A percentile compares a stretch with the other conserved stretches of the same genome.
Evolutionary conservation across 2,329 filamentous ascomycete genomes (phyloP).

Genomic region (Pseudocercospora cruenta): DNA sequence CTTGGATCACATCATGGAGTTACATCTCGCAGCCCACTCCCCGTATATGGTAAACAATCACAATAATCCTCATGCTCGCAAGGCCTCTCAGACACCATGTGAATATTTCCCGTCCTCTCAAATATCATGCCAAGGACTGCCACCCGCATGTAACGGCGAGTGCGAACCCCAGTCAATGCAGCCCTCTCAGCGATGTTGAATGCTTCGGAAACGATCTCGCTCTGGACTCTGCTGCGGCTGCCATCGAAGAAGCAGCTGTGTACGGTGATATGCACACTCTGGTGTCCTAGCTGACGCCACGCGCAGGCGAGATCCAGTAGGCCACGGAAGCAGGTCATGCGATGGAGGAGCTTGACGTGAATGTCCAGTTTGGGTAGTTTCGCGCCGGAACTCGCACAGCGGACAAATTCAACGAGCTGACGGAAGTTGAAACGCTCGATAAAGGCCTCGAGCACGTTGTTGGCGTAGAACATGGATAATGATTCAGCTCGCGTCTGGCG

Average conservation of each 20-base stretch:
- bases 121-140: too few relatives aligned
- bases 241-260: conserved; percentile 1
- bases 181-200: not conserved
- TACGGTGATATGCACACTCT: not conserved
- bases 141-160: too few relatives aligned
- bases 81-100: too few relatives aligned
- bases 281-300: conserved; percentile 9
- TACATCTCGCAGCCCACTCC: too few relatives aligned
- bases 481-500: conserved; percentile 18
- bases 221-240: not conserved
- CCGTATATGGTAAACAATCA: too few relatives aligned
- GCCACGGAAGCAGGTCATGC: conserved; percentile 16
- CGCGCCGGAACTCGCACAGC: conserved; percentile 11
- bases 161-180: not conserved
- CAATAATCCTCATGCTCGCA: too few relatives aligned
- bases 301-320: conserved; percentile 2
- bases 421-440: conserved; percentile 17
- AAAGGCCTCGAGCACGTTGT: conserved; percentile 21
- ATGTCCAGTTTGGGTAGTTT: not conserved
- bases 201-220: not conserved
- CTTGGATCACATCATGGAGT: too few relatives aligned
- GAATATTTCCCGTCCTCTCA: too few relatives aligned
- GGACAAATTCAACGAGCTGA: conserved; percentile 7
- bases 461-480: conserved; percentile 27
- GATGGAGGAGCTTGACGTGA: conserved; percentile 10